Base-by-base conservation (phyloP, 768 basidiomycete genomes). In the Termitomyces titanicus region DNA sequence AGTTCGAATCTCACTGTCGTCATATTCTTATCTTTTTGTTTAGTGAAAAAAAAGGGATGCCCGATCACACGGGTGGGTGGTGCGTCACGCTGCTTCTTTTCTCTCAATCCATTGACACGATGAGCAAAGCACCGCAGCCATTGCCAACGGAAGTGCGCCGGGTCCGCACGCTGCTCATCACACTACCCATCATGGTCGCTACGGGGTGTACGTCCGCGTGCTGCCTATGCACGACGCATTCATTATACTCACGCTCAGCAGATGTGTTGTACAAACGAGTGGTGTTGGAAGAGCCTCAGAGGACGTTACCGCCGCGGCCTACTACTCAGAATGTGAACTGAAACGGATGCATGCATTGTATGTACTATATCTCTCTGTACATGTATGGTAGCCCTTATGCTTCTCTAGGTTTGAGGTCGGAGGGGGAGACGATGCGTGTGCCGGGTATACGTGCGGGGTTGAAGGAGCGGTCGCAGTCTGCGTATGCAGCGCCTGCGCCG, bases 381-480 rank as follows among this genome's bases (percentile, higher is more conserved):
- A n/a, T n/a, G n/a, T n/a, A n/a, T n/a, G n/a, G n/a, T n/a, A n/a
- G n/a, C n/a, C n/a, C n/a, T n/a, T n/a, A n/a, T n/a, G n/a, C n/a
- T n/a, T 3, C 29, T 29, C 29, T 48, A 29, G 22, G 33, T 34
- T 15, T 31, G 33, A 54, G 40, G n/a, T 74, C 68, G 43, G 70
- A 59, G 42, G 69, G 70, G 45, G 79, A 76, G 62, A 93, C 70
- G 66, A 94, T 80, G 59, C 89, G 83, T 43, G 87, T 89, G 56
- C 93, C 93, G 18, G 92, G 86, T 69, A 94, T 82, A 64, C 92
- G 82, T 46, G 93, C 88, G 18, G 92, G 89, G 74, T 94, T 94
- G 83, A 95, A 96, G 15, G 89, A 87, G 47, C 92, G 84, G 74
- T 96, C 91, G 72, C 93, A 94, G 79, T 95, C 93, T 29, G 90